Evolutionary conservation across 2,329 filamentous ascomycete species (phyloP).

Genomic region (Sarocladiaceae sp.): DNA sequence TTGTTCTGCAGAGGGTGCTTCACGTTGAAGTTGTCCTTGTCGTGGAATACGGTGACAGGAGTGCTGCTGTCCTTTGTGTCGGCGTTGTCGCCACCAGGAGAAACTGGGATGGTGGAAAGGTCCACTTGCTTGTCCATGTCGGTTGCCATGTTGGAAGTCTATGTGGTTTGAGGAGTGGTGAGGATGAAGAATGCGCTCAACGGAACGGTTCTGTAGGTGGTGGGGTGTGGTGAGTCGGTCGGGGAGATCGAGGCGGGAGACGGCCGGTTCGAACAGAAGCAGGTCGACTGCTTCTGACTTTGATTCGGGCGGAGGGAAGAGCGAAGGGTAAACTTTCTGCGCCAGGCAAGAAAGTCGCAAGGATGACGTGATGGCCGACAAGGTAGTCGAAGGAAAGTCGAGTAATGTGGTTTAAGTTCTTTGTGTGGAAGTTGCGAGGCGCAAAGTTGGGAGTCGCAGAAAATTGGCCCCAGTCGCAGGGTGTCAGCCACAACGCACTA

Average conservation of each 20-base stretch:
- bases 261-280: background rate
- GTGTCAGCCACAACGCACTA: background rate
- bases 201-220: background rate
- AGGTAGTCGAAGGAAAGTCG: background rate
- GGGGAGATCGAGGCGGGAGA: background rate
- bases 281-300: constrained; percentile 11
- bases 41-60: constrained; percentile 91
- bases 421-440: background rate
- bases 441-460: constrained; percentile 9
- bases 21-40: constrained; percentile 98
- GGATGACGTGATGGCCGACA: background rate
- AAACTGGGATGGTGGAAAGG: constrained; percentile 64
- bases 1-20: constrained; percentile 97
- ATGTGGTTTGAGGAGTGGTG: constrained; percentile 2
- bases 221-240: background rate
- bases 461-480: background rate
- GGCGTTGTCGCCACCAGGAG: constrained; percentile 54
- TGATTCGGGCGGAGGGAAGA: background rate
- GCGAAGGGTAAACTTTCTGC: constrained; percentile 7
- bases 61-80: constrained; percentile 51
- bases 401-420: constrained; percentile 8
- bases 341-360: constrained; percentile 11
- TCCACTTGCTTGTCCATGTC: constrained; percentile 56
- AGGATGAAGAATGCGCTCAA: background rate
- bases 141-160: constrained; percentile 16